Conservation (phyloP, 208 protist species). For the Crithidia sp. region DNA sequence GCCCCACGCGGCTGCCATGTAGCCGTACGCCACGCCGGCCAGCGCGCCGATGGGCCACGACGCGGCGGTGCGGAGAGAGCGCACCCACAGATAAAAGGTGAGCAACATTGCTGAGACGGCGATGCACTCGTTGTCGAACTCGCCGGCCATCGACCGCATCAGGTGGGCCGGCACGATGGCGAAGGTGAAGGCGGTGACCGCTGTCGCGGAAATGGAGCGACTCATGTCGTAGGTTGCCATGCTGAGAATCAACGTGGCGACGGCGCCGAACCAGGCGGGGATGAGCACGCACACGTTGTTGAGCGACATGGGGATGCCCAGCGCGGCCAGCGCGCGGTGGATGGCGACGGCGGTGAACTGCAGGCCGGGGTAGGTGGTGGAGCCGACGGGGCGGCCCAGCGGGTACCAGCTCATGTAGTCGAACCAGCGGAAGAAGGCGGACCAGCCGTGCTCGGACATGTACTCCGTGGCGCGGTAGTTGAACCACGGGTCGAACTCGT, state of each 20-base stretch:
- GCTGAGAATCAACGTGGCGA: conserved; percentile 90
- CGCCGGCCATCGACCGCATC: conserved; percentile 98
- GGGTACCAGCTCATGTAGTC: conserved; percentile 98
- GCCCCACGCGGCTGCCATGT: conserved; percentile 96
- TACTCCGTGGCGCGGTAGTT: conserved; percentile 94
- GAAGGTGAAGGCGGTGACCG: conserved; percentile 83
- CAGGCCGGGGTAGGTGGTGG: conserved; percentile 98
- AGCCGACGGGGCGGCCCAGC: conserved; percentile 97
- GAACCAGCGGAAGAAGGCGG: conserved; percentile 99
- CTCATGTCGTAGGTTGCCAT: conserved; percentile 77
- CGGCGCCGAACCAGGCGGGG: conserved; percentile 93
- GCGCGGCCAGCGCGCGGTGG: conserved; percentile 87
- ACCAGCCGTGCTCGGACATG: conserved; percentile 91
- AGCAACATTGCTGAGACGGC: conserved; percentile 97
- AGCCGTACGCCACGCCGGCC: conserved; percentile 81
- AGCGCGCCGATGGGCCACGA: conserved; percentile 63
- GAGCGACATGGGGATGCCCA: conserved; percentile 85
- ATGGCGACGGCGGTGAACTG: conserved; percentile 96
- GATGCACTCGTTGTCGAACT: conserved; percentile 99
- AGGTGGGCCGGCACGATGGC: conserved; percentile 89
- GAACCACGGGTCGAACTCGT: conserved; percentile 95
- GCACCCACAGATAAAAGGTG: conserved; percentile 94
- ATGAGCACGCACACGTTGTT: conserved; percentile 97
- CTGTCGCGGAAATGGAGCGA: conserved; percentile 82
- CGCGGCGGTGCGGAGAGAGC: conserved; percentile 48